Evolutionary conservation across 257 asterid species (phyloP), one percentile per base, ranked within the genome.

Genomic region (Salvia miltiorrhiza): DNA sequence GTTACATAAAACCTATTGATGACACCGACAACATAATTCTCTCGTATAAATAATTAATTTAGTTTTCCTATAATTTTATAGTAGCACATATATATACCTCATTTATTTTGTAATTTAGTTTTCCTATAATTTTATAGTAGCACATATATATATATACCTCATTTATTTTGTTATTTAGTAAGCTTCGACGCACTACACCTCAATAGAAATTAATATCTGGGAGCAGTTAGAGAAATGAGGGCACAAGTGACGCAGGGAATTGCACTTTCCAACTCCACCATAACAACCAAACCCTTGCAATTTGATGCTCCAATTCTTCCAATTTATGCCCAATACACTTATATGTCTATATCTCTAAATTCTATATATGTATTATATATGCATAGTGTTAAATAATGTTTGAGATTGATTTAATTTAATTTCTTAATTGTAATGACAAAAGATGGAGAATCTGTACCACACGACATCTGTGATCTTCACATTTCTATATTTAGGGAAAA

Each of bases 221-320:
- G 89, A 85, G 95, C 73, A 49, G 92, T 82, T 88, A 65, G 53
- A 73, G 56, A 49, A 71, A 70, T 80, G 87, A 81, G 83, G 83
- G 73, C 50, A 76, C 26, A 50, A 47, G 74, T 87, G 91, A 87
- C 83, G 84, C 47, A 56, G 24, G 1, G 11, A 57, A 8, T 63
- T 24, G 26, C 63, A 64, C 35, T 75, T 80, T 78, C 83, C 92
- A 80, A 81, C 92, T 85, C 95, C 95, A 85, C 83, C 81, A 65
- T 71, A 75, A 85, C 95, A 13, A 88, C 88, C 84, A 10, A 54
- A 53, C 64, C 65, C 66, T 76, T 48, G 40, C 43, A 37, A 37
- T 37, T 37, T 75, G 71, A 70, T 70, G 19, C 82, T 57, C 60
- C 53, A 65, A 57, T 68, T 56, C 52, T 40, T 10, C 61, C 40